Conservation (phyloP, 192 early-diverging fungal genomes). For the Backusella circina region DNA sequence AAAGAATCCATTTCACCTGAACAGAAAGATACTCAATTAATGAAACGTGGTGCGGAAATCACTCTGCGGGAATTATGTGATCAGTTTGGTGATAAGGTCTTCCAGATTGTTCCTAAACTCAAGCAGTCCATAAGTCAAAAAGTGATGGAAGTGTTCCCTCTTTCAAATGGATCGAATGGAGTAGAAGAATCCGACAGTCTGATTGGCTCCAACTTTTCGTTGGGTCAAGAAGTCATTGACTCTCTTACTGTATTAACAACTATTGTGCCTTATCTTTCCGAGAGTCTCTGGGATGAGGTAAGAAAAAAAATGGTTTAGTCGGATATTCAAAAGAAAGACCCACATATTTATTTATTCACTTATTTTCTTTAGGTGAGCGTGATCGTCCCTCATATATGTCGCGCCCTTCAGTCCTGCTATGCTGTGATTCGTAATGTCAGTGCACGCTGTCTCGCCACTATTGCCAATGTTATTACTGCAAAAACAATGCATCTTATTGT, state of each 20-base stretch:
- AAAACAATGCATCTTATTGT: constrained; percentile 80
- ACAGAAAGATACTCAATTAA: constrained; percentile 48
- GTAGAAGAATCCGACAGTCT: constrained; percentile 21
- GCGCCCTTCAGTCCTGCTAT: constrained; percentile 61
- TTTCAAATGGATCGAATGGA: constrained; percentile 20
- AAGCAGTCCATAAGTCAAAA: constrained; percentile 56
- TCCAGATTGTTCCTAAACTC: constrained; percentile 67
- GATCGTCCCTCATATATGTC: constrained; percentile 63
- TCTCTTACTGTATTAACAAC: constrained; percentile 69
- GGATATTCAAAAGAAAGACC: not conserved
- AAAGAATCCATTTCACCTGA: constrained; percentile 35
- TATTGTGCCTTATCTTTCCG: constrained; percentile 61
- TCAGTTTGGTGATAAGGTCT: constrained; percentile 62
- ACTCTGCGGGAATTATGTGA: constrained; percentile 59
- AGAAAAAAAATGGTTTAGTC: not conserved
- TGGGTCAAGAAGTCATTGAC: constrained; percentile 74
- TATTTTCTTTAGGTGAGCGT: constrained; percentile 34
- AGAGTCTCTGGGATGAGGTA: constrained; percentile 34
- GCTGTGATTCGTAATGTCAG: constrained; percentile 78
- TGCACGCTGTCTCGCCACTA: constrained; percentile 70
- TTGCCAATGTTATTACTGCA: constrained; percentile 64
- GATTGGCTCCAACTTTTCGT: constrained; percentile 5
- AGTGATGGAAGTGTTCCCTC: constrained; percentile 41
- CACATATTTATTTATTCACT: not conserved
- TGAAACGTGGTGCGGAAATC: constrained; percentile 65